Conservation (phyloP, 2,329 filamentous ascomycete species). For the Exserohilum rostratum region DNA sequence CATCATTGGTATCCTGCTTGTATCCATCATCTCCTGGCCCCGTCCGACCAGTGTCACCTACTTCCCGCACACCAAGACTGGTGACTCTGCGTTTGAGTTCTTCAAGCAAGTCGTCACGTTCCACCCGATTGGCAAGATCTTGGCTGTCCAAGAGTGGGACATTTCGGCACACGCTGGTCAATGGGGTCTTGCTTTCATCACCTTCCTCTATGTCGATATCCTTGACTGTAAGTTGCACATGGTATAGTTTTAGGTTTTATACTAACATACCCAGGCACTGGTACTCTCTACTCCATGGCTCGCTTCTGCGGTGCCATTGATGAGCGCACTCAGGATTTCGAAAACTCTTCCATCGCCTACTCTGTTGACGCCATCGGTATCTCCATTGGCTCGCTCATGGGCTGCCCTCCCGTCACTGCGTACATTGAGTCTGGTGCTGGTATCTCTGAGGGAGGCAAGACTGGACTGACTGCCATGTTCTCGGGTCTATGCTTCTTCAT, state of each 20-base stretch:
- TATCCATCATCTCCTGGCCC: constrained; percentile 89
- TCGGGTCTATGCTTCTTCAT: constrained; percentile 80
- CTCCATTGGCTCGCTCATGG: constrained; percentile 79
- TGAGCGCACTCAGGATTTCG: constrained; percentile 83
- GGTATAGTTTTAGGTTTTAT: neutral
- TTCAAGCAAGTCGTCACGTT: constrained; percentile 89
- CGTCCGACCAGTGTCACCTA: constrained; percentile 76
- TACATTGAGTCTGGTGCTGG: constrained; percentile 90
- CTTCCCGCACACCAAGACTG: constrained; percentile 74
- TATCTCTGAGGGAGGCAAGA: constrained; percentile 85
- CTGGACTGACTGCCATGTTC: constrained; percentile 79
- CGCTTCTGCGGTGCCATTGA: constrained; percentile 81
- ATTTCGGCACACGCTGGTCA: constrained; percentile 71
- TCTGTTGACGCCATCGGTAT: constrained; percentile 82
- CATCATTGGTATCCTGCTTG: constrained; percentile 80
- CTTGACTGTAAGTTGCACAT: constrained; percentile 65
- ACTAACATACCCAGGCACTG: constrained; percentile 57
- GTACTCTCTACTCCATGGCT: constrained; percentile 89
- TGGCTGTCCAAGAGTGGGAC: constrained; percentile 77
- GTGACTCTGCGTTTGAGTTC: constrained; percentile 77
- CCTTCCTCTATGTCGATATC: constrained; percentile 90
- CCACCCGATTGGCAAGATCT: constrained; percentile 72
- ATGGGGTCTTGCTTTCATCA: constrained; percentile 83
- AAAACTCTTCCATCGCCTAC: constrained; percentile 82
- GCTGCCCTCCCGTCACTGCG: constrained; percentile 80